A percentile compares a stretch with the other conserved stretches of the same genome.
phyloP scores from a whole-genome alignment of 2,329 filamentous ascomycete genomes.

The Orbilia ellipsospora region DNA sequence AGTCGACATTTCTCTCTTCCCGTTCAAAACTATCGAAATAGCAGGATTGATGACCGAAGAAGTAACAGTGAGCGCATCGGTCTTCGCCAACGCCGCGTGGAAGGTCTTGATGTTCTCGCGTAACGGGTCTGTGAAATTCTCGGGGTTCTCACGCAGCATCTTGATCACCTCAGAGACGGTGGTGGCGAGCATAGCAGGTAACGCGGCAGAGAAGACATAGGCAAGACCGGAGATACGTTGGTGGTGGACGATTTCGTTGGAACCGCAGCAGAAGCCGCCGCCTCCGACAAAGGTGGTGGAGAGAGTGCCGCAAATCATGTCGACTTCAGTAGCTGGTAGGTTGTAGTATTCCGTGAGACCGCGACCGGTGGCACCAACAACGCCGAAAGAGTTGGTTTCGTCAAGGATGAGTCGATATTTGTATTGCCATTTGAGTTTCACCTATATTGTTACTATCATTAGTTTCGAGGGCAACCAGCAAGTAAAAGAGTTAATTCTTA shows the following conservation, averaged over 20 bases:
- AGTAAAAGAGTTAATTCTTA: conserved; percentile 63
- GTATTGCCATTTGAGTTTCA: conserved; percentile 94
- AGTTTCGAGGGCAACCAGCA: too few species aligned
- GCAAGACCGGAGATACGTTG: conserved; percentile 92
- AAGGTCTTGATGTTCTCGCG: conserved; percentile 88
- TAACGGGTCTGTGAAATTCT: conserved; percentile 76
- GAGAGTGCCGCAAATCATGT: conserved; percentile 96
- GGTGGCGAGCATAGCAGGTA: conserved; percentile 94
- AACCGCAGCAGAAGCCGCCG: conserved; percentile 94
- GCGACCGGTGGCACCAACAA: conserved; percentile 88
- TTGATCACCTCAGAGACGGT: conserved; percentile 91
- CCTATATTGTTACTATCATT: conserved; percentile 64
- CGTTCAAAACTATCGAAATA: conserved; percentile 42
- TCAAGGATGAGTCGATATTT: conserved; percentile 98
- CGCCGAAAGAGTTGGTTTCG: conserved; percentile 96
- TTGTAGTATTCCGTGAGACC: conserved; percentile 97
- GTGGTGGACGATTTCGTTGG: conserved; percentile 91
- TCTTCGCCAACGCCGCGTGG: conserved; percentile 87
- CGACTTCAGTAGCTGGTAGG: conserved; percentile 89
- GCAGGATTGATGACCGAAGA: conserved; percentile 37
- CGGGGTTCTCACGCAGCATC: conserved; percentile 85
- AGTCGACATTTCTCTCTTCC: conserved; percentile 32
- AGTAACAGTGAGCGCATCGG: conserved; percentile 84
- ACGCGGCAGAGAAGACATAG: conserved; percentile 94
- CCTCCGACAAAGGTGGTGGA: conserved; percentile 90